Conservation (phyloP, 2,329 filamentous ascomycete species). For the Sphaerulina populicola region DNA sequence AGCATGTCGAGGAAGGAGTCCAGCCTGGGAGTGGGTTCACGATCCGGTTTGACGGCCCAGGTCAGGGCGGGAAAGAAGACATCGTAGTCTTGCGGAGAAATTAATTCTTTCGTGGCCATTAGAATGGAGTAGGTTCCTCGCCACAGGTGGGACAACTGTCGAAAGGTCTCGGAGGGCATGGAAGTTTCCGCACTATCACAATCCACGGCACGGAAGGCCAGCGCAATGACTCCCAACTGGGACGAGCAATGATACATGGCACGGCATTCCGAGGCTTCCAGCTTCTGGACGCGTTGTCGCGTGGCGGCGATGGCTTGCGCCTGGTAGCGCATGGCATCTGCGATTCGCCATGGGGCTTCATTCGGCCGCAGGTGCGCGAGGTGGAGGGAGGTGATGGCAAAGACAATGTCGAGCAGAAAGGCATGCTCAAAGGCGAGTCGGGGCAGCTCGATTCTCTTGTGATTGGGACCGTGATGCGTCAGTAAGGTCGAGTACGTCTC, state of each 20-base stretch:
- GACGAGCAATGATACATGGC: constrained; percentile 18
- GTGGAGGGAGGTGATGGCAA: constrained; percentile 21
- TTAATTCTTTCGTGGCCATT: constrained; percentile 12
- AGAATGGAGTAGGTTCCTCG: constrained; percentile 17
- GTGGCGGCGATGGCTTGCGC: constrained; percentile 14
- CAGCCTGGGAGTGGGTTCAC: background rate
- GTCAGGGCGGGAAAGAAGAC: constrained; percentile 12
- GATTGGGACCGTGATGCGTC: background rate
- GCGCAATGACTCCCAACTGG: constrained; percentile 14
- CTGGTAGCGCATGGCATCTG: constrained; percentile 18
- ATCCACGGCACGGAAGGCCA: constrained; percentile 17
- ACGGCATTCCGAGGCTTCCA: constrained; percentile 13
- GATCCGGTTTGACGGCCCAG: constrained; percentile 8
- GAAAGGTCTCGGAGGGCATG: constrained; percentile 14
- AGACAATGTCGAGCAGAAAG: constrained; percentile 20
- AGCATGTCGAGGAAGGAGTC: constrained; percentile 13
- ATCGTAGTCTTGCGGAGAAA: constrained; percentile 12
- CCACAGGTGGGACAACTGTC: constrained; percentile 15
- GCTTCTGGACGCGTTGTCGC: constrained; percentile 11
- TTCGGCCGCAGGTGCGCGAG: constrained; percentile 14
- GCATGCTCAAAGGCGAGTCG: constrained; percentile 17
- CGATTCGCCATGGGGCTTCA: constrained; percentile 11
- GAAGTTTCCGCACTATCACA: constrained; percentile 3
- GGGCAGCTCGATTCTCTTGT: constrained; percentile 16
- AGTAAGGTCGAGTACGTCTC: constrained; percentile 16